Conservation (phyloP, 78 protist species). For the Bigelowiella natans region DNA sequence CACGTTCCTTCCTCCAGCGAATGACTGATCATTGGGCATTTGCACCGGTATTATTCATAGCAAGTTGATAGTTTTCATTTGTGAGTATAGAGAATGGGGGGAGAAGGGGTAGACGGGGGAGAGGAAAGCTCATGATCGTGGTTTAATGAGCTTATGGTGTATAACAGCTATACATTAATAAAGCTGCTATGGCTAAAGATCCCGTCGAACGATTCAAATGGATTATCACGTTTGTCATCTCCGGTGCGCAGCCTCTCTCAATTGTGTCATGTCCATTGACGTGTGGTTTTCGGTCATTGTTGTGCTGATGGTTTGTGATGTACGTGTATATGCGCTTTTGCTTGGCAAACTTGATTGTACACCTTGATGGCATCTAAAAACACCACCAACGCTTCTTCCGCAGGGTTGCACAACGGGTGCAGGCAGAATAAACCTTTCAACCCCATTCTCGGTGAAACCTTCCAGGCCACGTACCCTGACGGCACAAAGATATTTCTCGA, state of each 20-base stretch:
- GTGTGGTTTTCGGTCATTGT: no score
- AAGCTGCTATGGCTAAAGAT: background rate
- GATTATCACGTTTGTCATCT: conserved; percentile 25
- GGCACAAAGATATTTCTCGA: conserved; percentile 47
- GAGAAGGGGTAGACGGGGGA: background rate
- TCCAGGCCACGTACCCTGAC: conserved; percentile 29
- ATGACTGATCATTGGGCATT: conserved; percentile 39
- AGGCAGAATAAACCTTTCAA: conserved; percentile 58
- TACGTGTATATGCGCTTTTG: no score
- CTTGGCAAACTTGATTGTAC: no score
- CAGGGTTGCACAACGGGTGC: conserved; percentile 24
- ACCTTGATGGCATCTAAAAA: no score
- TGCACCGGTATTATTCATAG: conserved; percentile 29
- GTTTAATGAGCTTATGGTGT: no score
- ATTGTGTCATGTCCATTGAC: no score
- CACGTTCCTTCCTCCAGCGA: conserved; percentile 51
- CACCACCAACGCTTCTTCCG: no score
- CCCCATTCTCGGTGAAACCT: conserved; percentile 70
- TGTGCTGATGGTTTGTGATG: no score
- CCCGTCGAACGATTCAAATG: conserved; percentile 41
- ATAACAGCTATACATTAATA: background rate
- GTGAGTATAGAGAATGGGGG: background rate
- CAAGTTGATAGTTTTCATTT: no score
- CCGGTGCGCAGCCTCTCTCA: conserved; percentile 21
- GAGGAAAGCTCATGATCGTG: background rate